Conservation (phyloP, 129 eudicot genomes). For the carrot (Daucus carota) region DNA sequence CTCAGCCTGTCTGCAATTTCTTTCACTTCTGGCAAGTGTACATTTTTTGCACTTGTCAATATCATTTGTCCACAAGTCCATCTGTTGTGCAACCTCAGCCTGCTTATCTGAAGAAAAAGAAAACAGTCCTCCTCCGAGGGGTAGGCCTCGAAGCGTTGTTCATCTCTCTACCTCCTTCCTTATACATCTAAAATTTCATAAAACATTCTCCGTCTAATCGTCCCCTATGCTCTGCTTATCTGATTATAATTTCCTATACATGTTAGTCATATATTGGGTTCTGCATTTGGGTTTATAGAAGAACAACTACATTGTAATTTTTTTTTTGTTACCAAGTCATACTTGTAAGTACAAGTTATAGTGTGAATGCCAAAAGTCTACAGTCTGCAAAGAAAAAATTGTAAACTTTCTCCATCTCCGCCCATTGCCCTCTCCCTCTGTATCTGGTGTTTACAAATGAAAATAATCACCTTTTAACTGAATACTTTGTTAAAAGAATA, state of each 20-base stretch:
- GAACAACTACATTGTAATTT: constrained; percentile 15
- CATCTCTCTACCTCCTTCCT: constrained; percentile 16
- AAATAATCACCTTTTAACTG: no score
- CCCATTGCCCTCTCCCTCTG: no score
- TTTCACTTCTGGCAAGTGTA: not conserved
- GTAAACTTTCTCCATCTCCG: not conserved
- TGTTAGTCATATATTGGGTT: constrained; percentile 10
- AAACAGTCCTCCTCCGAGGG: constrained; percentile 13
- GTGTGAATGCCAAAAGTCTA: constrained; percentile 23
- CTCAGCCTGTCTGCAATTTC: not conserved
- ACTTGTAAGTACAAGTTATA: constrained; percentile 25
- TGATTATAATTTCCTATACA: not conserved
- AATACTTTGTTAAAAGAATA: no score
- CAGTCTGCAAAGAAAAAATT: constrained; percentile 5
- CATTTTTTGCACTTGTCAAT: constrained; percentile 13
- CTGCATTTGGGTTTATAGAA: constrained; percentile 24
- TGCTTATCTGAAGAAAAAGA: constrained; percentile 25
- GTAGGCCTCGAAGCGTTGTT: constrained; percentile 49
- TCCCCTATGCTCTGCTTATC: constrained; percentile 1
- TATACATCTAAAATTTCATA: not conserved
- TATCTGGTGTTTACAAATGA: no score
- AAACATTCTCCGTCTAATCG: constrained; percentile 15
- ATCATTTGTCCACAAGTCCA: not conserved
- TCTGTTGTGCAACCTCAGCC: constrained; percentile 52
- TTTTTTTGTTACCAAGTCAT: constrained; percentile 12